Conservation (phyloP, 1,284 basidiomycete genomes). For the Trametes versicolor region DNA sequence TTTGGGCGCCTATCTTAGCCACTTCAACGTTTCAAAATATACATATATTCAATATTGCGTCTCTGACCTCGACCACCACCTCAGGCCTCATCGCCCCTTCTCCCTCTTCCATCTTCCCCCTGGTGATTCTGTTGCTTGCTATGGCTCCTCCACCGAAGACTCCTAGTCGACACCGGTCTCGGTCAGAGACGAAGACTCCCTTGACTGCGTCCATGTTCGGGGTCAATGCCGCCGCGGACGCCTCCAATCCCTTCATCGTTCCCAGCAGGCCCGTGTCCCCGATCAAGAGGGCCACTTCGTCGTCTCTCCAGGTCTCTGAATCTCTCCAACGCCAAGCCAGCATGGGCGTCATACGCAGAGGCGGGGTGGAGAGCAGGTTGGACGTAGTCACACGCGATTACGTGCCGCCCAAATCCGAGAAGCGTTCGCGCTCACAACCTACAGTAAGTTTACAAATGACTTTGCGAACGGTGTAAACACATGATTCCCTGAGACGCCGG, state of each 20-base stretch:
- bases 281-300: constrained; percentile 63
- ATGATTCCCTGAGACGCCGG: background rate
- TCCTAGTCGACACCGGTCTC: constrained; percentile 68
- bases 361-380: constrained; percentile 77
- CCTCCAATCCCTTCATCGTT: constrained; percentile 69
- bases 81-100: background rate
- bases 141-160: constrained; percentile 62
- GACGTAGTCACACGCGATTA: constrained; percentile 75
- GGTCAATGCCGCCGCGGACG: constrained; percentile 61
- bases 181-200: constrained; percentile 77
- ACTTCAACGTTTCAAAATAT: background rate
- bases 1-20: constrained; percentile 12
- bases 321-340: constrained; percentile 69
- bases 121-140: background rate
- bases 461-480: background rate
- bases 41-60: too few relatives aligned
- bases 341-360: constrained; percentile 73
- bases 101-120: background rate
- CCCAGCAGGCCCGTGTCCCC: constrained; percentile 67
- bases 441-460: constrained; percentile 48
- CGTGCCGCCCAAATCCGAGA: constrained; percentile 63
- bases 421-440: constrained; percentile 77
- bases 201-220: constrained; percentile 72
- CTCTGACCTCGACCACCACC: too few relatives aligned
- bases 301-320: constrained; percentile 60